Base-by-base conservation (phyloP, 306 rosid genomes). In the Trifolium pratense region DNA sequence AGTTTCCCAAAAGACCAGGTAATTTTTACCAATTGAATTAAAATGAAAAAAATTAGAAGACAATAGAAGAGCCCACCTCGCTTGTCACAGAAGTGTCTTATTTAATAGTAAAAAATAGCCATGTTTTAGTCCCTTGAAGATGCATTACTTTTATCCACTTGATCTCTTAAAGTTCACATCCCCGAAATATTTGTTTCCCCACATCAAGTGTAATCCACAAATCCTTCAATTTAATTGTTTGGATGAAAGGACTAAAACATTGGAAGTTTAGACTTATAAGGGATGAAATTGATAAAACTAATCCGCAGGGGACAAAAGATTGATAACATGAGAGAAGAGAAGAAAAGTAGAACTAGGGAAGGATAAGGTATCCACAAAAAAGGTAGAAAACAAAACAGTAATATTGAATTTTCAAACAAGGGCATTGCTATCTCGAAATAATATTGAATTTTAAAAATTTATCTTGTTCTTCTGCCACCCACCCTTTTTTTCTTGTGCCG, bases 1-100 rank as follows among this genome's bases (percentile, higher is more conserved):
- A 58, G 17, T 59, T 68, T 32, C 39, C 29, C 49, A 36, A 74
- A 73, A 66, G 56, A 79, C 39, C 20, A 67, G 67, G 20, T 48
- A 15, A 74, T 68, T 67, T 73, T 62, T 14, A 49, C 37, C 56
- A 56, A 52, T 55, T 58, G 59, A 59, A 14, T 37, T 68, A 59
- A 42, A 46, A 68, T 15, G 40, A 59, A 36, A 73, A 71, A 1
- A 9, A 43, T 53, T 5, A 37, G 18, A 6, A 64, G 9, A 45
- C 66, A 61, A 14, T 29, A 62, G 31, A 70, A 51, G 14, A 59
- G 67, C 15, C 20, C 40, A 42, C 25, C 39, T 65, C 55, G 2
- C 56, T 43, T 78, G 52, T 71, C 14, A 63, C 48, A 62, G n/a
- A 52, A 53, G 16, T 15, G 29, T 39, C 66, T 62, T 61, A 37